Percentiles rank a stretch among this genome's conserved stretches.
These are phyloP conservation scores for Pterulicium gracile DNA, from an alignment of 1,284 basidiomycete species.

Conservation along the genomic window DNA sequence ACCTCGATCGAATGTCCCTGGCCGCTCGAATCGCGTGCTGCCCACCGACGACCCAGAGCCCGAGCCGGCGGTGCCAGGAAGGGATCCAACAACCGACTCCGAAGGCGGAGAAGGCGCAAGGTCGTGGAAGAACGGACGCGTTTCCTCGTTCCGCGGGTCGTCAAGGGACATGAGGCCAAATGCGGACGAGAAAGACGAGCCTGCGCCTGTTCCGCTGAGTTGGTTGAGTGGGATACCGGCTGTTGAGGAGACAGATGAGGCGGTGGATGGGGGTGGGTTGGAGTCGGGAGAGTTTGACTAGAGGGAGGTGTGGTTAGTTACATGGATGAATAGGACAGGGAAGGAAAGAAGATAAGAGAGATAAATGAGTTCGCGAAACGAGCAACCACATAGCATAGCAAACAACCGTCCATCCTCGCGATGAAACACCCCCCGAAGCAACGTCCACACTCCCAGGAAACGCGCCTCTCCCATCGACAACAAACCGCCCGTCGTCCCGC, in stretches of 20 bases:
- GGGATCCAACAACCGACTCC: neutral
- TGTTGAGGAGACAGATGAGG: neutral
- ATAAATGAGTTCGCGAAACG: too few species aligned
- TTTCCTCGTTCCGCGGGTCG: constrained; percentile 47
- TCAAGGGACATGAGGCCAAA: constrained; percentile 66
- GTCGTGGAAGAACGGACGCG: constrained; percentile 44
- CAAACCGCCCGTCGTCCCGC: too few species aligned
- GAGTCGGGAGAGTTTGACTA: neutral
- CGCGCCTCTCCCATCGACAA: too few species aligned
- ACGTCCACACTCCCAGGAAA: too few species aligned
- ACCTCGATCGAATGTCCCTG: neutral
- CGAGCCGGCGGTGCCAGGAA: neutral
- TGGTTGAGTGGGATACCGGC: constrained; percentile 7
- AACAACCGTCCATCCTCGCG: too few species aligned
- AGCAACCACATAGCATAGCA: too few species aligned
- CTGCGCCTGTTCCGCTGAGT: constrained; percentile 6
- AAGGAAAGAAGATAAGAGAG: neutral
- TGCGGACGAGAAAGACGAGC: constrained; percentile 39
- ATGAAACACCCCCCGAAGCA: too few species aligned
- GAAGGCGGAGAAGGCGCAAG: constrained; percentile 3
- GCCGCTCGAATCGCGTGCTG: too few species aligned
- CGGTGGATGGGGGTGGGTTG: neutral
- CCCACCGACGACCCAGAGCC: neutral
- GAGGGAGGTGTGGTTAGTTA: too few species aligned
- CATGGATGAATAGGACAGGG: too few species aligned